Evolutionary conservation across 2,329 filamentous ascomycete genomes (phyloP), one percentile per base, ranked within the genome.

Genomic region (Trichoderma simmonsii): DNA sequence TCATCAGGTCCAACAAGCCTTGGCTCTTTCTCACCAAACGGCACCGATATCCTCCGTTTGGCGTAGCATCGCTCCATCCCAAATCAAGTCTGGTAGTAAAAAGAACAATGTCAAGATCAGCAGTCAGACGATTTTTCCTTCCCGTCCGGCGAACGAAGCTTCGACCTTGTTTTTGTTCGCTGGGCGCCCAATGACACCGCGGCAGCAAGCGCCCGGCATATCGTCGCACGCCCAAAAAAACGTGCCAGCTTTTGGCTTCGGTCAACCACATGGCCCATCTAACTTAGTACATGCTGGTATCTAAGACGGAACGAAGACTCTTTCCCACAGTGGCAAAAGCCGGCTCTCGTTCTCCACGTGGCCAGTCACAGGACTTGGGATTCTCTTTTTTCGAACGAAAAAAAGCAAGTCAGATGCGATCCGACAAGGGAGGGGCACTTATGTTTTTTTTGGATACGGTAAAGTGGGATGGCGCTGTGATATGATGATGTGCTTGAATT

Each of bases 321-420:
- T 59, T 39, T 51, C 48, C 66, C 66, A 69, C 66, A 32, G 66
- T 69, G 66, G 66, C 66, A 61, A 69, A 69, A 69, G 32, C 56
- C 54, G 36, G 56, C 28, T 28, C 14, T 69, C 26, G 39, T 61
- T 66, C 66, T 69, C 66, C 66, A 69, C 66, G 66, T 69, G 65
- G 54, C 36, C 36, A 48, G 66, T 69, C 66, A 69, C 57, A 61
- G 66, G 66, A 69, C 66, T 32, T 18, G 28, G 56, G 30, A 26
- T 30, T 43, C 6, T 67, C 11, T n/a, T 39, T 39, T 39, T 54
- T 9, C 34, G 9, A 30, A 59, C 15, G 14, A 59, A 32, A 32
- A 32, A 57, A 18, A 21, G 18, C 18, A 69, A 69, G 39, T 69
- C 65, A 69, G 65, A 69, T 69, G 56, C 32, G 56, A 32, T 39